Percentiles rank a stretch among this genome's conserved stretches.
Evolutionary conservation across 208 protist genomes (phyloP).

Genomic region (Trypanosoma rangeli): DNA sequence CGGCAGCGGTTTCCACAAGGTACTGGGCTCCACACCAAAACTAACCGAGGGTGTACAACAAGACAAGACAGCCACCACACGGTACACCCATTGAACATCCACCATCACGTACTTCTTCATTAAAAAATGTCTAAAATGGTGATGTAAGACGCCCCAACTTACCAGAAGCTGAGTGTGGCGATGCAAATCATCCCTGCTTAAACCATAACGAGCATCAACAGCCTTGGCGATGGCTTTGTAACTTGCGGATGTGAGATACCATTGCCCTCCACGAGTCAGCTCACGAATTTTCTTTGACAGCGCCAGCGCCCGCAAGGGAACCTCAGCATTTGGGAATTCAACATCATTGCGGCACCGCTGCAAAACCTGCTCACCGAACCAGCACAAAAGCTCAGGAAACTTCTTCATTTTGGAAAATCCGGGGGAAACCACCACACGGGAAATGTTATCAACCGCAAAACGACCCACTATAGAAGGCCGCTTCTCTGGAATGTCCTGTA

Average conservation of each 20-base stretch:
- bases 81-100: conserved; percentile 66
- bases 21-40: neutral
- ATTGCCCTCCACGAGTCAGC: conserved; percentile 43
- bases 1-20: neutral
- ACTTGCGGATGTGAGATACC: conserved; percentile 50
- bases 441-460: conserved; percentile 72
- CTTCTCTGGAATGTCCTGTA: conserved; percentile 58
- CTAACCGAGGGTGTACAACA: conserved; percentile 12
- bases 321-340: conserved; percentile 68
- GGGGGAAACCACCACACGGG: conserved; percentile 46
- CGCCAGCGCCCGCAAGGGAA: conserved; percentile 48
- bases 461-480: conserved; percentile 65
- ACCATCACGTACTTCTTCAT: conserved; percentile 56
- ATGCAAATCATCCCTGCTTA: conserved; percentile 44
- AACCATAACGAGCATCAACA: conserved; percentile 46
- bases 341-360: conserved; percentile 54
- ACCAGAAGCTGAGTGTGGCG: conserved; percentile 71
- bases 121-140: conserved; percentile 54
- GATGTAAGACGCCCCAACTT: conserved; percentile 59
- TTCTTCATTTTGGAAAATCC: conserved; percentile 43
- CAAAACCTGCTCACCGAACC: conserved; percentile 63
- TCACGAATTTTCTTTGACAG: conserved; percentile 33
- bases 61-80: conserved; percentile 27
- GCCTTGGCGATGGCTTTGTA: conserved; percentile 56
- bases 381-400: conserved; percentile 65